phyloP scores from a whole-genome alignment of 2,329 filamentous ascomycete species.

The Paramyrothecium roridum region DNA sequence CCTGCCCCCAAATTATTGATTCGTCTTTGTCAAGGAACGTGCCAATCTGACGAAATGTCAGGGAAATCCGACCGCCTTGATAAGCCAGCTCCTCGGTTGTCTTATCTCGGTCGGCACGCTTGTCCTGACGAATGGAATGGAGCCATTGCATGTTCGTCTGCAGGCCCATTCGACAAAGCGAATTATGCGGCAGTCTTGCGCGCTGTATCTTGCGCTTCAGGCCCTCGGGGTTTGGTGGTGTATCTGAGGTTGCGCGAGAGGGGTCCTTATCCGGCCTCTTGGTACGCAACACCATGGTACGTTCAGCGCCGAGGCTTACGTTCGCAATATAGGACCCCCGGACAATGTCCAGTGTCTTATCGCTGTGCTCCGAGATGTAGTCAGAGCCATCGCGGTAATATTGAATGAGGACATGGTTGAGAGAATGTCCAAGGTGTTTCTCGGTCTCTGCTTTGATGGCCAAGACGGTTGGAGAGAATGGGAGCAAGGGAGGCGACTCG shows the following conservation, averaged over 20 bases:
- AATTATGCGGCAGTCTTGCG: conserved; percentile 80
- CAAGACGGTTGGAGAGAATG: conserved; percentile 72
- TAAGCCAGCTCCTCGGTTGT: conserved; percentile 67
- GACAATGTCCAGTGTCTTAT: conserved; percentile 92
- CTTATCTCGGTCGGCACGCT: conserved; percentile 67
- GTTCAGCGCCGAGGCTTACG: conserved; percentile 85
- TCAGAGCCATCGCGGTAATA: conserved; percentile 86
- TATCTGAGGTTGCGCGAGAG: conserved; percentile 13
- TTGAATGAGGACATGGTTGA: conserved; percentile 94
- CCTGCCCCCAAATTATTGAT: conserved; percentile 84
- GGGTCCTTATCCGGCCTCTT: conserved; percentile 58
- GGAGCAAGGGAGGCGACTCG: conserved; percentile 72
- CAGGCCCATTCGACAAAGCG: conserved; percentile 78
- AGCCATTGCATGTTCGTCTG: conserved; percentile 83
- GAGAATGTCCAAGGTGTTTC: conserved; percentile 66
- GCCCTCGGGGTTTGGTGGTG: conserved; percentile 5
- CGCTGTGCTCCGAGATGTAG: conserved; percentile 93
- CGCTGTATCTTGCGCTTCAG: conserved; percentile 58
- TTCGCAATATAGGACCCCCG: conserved; percentile 83
- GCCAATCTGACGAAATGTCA: conserved; percentile 87
- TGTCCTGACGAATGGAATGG: conserved; percentile 89
- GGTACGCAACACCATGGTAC: conserved; percentile 85
- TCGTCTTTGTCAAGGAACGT: conserved; percentile 73
- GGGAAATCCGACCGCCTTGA: conserved; percentile 75
- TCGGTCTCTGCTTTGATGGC: conserved; percentile 68